A percentile compares a stretch with the other conserved stretches of the same genome.
phyloP scores from a whole-genome alignment of 2,329 filamentous ascomycete species.

The Mollisia scopiformis region DNA sequence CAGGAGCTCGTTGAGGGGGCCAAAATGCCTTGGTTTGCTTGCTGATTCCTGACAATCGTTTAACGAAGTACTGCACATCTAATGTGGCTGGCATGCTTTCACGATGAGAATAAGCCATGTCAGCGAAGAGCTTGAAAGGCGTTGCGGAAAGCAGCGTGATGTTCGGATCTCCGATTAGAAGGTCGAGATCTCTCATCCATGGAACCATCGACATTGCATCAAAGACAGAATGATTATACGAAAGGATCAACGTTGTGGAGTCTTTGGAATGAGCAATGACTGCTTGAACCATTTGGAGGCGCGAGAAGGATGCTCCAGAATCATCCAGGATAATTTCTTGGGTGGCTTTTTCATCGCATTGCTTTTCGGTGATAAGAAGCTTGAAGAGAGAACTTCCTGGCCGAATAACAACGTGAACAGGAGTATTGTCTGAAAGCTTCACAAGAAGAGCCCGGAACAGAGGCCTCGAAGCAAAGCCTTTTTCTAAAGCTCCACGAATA shows the following conservation, averaged over 20 bases:
- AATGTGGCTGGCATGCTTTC: neutral
- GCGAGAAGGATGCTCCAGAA: neutral
- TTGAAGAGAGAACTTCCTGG: neutral
- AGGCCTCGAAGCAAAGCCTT: neutral
- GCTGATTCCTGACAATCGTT: neutral
- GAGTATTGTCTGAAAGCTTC: neutral
- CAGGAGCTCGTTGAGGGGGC: constrained; percentile 7
- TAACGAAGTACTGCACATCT: neutral
- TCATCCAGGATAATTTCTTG: neutral
- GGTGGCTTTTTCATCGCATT: neutral
- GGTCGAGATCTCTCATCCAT: constrained; percentile 5
- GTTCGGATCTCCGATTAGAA: neutral
- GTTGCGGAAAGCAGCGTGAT: neutral
- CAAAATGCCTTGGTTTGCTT: constrained; percentile 4
- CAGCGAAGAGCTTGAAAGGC: constrained; percentile 2
- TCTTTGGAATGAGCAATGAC: neutral
- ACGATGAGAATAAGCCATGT: neutral
- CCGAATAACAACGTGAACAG: neutral
- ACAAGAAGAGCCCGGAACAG: constrained; percentile 2
- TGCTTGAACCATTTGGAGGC: constrained; percentile 4
- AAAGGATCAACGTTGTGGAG: neutral
- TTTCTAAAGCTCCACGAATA: neutral
- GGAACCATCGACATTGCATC: constrained; percentile 2
- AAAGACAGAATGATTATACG: constrained; percentile 8
- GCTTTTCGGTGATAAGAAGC: neutral